phyloP scores from a whole-genome alignment of 139 green algal species.

The Deuterostichococcus epilithicus region DNA sequence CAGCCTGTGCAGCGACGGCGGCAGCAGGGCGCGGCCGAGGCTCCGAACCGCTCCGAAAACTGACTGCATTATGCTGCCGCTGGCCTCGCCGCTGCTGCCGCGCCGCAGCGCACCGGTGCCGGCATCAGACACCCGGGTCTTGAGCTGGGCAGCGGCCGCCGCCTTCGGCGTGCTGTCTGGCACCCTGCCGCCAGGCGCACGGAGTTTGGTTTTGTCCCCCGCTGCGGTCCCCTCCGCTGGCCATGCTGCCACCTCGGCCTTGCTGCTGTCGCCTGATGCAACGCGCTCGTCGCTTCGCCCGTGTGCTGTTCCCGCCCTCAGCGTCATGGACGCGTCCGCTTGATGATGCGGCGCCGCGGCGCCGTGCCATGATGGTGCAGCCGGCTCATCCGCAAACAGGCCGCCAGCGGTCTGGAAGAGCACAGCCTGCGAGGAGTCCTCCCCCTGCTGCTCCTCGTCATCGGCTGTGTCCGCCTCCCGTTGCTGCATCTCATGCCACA shows the following conservation, averaged over 20 bases:
- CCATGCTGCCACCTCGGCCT: neutral
- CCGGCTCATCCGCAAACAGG: slow-evolving; percentile 27
- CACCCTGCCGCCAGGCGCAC: neutral
- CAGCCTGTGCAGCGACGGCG: slow-evolving; percentile 11
- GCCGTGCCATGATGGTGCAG: no score
- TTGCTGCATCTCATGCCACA: slow-evolving; percentile 64
- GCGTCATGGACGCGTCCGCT: neutral
- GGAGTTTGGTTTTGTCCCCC: neutral
- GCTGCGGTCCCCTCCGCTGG: neutral
- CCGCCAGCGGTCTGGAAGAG: slow-evolving; percentile 27
- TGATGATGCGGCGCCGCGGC: neutral
- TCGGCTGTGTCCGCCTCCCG: slow-evolving; percentile 2
- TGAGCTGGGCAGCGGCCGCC: neutral
- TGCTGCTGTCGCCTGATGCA: neutral
- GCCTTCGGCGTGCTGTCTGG: neutral
- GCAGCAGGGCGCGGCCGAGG: slow-evolving; percentile 25
- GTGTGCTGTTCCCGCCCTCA: slow-evolving; percentile 7
- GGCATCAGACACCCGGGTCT: neutral
- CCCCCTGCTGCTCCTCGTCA: neutral
- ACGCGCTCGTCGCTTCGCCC: neutral
- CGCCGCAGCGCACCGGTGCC: slow-evolving; percentile 14
- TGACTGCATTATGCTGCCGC: no score
- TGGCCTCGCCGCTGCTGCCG: neutral
- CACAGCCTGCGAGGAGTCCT: neutral
- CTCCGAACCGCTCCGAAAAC: no score